Evolutionary conservation across 371 early-diverging fungal genomes (phyloP), one percentile per base, ranked within the genome.

Genomic region (Amoeboaphelidium protococcarum): DNA sequence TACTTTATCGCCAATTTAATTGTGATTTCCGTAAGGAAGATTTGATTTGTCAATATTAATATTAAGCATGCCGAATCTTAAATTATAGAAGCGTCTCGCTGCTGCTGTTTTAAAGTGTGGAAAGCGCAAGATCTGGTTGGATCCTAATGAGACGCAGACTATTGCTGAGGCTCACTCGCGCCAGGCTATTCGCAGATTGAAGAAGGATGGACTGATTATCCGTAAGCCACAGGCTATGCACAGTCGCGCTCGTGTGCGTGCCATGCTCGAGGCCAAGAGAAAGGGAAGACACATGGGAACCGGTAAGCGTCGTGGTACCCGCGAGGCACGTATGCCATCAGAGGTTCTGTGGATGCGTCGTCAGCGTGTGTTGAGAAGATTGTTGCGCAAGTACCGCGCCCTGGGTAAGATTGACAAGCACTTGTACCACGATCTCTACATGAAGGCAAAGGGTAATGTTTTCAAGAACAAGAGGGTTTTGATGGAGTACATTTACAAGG

Each of bases 381-480:
- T 90, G 43, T 76, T 99, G 54, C 78, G 86, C 76, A 91, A 91
- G 73, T 90, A 98, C 84, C 74, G 97, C 52, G 91, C 86, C 63
- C 68, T 81, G 53, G 87, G 84, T 61, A 90, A 95, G 77, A 92
- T 99, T 65, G 87, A 95, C 78, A 74, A 81, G 67, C 92, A 91
- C 76, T 70, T 97, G 74, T 94, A 97, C 81, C 91, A 87, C 72
- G 68, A 65, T 58, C 78, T 95, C 47, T 96, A 97, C 80, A 66
- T 89, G 62, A 95, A 97, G 78, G 70, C 89, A 57, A 99, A 98
- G 88, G 99, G 98, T 82, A 97, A 95, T 73, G 85, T 89, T 55
- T 99, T 97, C 82, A 98, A 98, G 88, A 98, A 91, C 90, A 91
- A 91, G 82, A 88, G 92, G 66, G 91, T 91, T 61, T 69, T 99